Base-by-base conservation (phyloP, 176 grass and related monocot species). In the Aegilops sharonensis region DNA sequence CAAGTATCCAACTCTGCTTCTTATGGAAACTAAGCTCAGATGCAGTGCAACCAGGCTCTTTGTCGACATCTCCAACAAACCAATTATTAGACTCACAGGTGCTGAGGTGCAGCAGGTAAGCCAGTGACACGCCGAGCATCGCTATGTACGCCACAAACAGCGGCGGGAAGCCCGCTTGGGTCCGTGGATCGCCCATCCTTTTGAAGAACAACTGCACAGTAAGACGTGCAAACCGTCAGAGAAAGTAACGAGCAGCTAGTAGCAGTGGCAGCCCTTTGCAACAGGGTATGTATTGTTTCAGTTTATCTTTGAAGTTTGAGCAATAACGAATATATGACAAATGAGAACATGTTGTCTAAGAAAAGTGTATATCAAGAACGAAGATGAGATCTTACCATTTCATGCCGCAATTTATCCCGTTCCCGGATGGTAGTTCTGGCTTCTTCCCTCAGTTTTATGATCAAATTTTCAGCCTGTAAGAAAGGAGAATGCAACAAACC, bases 381-480 rank as follows among this genome's bases (percentile, higher is more conserved):
- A 42, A 68, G 17, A 48, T 61, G 67, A 64, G 87, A 83, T 84
- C 89, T 92, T 68, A 94, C 95, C 84, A 91, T 87, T 70, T 94
- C 91, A 79, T 91, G 90, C 75, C 73, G 70, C 61, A 95, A 83
- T 70, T 83, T 91, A 25, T 95, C 81, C 37, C 90, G 72, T 59
- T 91, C 93, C 34, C 86, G 81, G 31, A 89, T 83, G 68, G 86
- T 85, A 81, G 64, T 60, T 84, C 66, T 88, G 36, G 81, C 88
- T 52, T 91, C 91, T 82, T 94, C 84, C 79, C 78, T 91, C 81
- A 94, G 80, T 68, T 84, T 90, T 72, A 85, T 54, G 65, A 98
- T 91, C 61, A 90, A 89, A 72, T 75, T 89, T 83, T 94, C 86
- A 87, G 93, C 91, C 93, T 98, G 75, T 70, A 85, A 79, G 92